Conservation (phyloP, 768 basidiomycete genomes). For the Floccularia luteovirens region DNA sequence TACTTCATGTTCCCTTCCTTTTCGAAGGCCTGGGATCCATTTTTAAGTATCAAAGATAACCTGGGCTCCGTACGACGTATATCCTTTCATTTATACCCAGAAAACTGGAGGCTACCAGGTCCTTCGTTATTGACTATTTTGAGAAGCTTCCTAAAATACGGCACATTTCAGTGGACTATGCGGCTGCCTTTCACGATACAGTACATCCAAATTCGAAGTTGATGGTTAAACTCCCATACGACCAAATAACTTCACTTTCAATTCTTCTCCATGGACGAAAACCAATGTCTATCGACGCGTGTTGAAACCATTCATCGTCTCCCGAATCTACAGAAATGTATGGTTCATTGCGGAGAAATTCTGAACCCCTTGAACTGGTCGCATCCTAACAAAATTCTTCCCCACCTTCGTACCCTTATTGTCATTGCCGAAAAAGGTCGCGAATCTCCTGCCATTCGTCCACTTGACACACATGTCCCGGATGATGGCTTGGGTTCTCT, state of each 20-base stretch:
- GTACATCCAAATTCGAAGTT: not conserved
- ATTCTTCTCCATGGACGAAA: constrained; percentile 6
- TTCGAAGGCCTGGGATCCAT: constrained; percentile 4
- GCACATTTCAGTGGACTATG: constrained; percentile 7
- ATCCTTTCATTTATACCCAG: constrained; percentile 6
- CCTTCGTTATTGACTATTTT: constrained; percentile 5
- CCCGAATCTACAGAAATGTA: constrained; percentile 1
- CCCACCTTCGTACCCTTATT: too few relatives aligned
- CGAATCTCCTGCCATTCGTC: too few relatives aligned
- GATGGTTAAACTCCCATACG: constrained; percentile 3
- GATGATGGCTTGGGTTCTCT: not conserved
- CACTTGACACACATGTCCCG: too few relatives aligned
- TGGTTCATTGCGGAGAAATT: constrained; percentile 2
- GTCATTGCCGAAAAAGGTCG: too few relatives aligned
- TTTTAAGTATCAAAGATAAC: constrained; percentile 4
- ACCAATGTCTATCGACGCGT: constrained; percentile 6
- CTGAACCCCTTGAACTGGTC: not conserved
- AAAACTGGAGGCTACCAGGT: not conserved
- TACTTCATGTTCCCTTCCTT: constrained; percentile 9
- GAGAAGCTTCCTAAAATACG: constrained; percentile 6
- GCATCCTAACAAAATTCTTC: too few relatives aligned
- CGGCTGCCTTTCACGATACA: constrained; percentile 1
- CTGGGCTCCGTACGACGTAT: constrained; percentile 6
- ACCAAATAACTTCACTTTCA: constrained; percentile 6
- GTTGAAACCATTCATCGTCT: constrained; percentile 2